Base-by-base conservation (phyloP, 768 basidiomycete species). In the Suillus occidentalis region DNA sequence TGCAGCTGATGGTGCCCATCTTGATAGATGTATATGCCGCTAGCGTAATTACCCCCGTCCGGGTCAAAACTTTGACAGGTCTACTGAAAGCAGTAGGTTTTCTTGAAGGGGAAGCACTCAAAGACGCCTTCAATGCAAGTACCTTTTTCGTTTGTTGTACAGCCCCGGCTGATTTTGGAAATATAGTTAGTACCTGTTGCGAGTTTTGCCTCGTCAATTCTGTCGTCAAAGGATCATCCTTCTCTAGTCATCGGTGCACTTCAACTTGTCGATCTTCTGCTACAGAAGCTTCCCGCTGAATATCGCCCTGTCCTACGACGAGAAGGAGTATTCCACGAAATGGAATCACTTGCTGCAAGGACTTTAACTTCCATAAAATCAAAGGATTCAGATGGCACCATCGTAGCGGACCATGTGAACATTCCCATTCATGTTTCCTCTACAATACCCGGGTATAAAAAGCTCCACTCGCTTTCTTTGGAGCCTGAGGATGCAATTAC, bases 11-110 rank as follows among this genome's bases (percentile, higher is more conserved):
- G 71, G 89, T 98, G 0, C 97, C 97, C 1, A 94, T 97, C 63
- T 84, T 99, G 63, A 89, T 99, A 65, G 97, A 99, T 71, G 96
- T 99, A n/a, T 99, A 98, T 77, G 92, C 96, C n/a, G 97, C 97
- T 37, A 97, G 94, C 74, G 96, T 99, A 34, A 88, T 90, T 58
- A 87, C 89, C 0, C 88, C 92, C 3, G 89, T 99, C 13, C 85
- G 97, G 65, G 86, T 91, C 50, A 96, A 97, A 80, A 94, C 95
- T 0, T 80, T 99, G 67, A 91, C 89, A 0, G 94, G 91, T 1
- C 72, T 99, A 59, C 78, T 97, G 68, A 97, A 98, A 75, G 95
- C 97, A 3, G 87, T 97, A 63, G 91, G 93, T 66, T 99, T 95
- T 76, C 81, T 94, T 55, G 90, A 94, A 63, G 84, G 85, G 3